Evolutionary conservation across 257 asterid genomes (phyloP).

Genomic region (Solanum habrochaites): DNA sequence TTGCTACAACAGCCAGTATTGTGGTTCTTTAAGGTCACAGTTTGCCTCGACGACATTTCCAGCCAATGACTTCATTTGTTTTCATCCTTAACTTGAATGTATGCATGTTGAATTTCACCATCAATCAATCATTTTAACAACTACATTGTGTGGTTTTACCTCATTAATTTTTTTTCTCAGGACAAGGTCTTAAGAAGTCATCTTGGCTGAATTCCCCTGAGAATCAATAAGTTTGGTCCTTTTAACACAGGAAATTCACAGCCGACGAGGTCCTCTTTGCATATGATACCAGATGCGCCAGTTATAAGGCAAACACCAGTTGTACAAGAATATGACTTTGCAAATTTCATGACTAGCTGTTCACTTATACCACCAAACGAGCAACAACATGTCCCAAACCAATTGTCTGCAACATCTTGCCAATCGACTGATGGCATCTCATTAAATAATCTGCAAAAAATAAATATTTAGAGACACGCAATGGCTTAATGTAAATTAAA

Average conservation of each 20-base stretch:
- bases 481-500: background rate
- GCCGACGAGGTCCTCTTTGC: slow-evolving; percentile 55
- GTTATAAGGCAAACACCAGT: slow-evolving; percentile 68
- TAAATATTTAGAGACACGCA: background rate
- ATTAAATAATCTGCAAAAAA: slow-evolving; percentile 35
- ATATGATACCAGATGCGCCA: slow-evolving; percentile 49
- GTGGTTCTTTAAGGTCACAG: background rate
- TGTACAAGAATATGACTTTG: slow-evolving; percentile 50
- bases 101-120: slow-evolving; percentile 22
- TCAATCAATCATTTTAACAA: slow-evolving; percentile 4
- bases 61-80: slow-evolving; percentile 10
- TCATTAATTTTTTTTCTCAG: slow-evolving; percentile 7
- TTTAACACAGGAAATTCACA: slow-evolving; percentile 25
- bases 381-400: slow-evolving; percentile 98
- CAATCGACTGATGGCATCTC: slow-evolving; percentile 93
- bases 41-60: background rate
- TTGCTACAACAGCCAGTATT: slow-evolving; percentile 27
- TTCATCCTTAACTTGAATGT: slow-evolving; percentile 16
- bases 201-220: slow-evolving; percentile 7
- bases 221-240: slow-evolving; percentile 5
- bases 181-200: background rate
- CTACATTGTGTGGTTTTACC: slow-evolving; percentile 5
- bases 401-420: slow-evolving; percentile 90
- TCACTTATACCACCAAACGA: slow-evolving; percentile 84
- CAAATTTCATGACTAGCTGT: slow-evolving; percentile 57